Evolutionary conservation across 108 stramenopile species (phyloP).

Genomic region (Cyclotella choctawhatcheeana): DNA sequence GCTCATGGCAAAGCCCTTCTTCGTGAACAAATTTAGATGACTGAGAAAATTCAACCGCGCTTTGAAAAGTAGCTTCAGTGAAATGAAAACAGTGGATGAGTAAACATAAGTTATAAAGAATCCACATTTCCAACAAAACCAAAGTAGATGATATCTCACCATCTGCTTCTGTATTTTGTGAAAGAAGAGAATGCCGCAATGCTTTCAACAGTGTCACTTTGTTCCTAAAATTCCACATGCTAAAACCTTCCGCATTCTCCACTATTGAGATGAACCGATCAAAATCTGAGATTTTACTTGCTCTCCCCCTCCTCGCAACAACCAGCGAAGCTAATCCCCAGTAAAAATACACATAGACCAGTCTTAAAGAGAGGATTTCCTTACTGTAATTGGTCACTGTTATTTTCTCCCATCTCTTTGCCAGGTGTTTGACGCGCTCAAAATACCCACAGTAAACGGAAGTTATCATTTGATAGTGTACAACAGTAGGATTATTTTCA

Average conservation of each 20-base stretch:
- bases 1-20: slow-evolving; percentile 32
- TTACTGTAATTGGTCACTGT: neutral
- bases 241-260: neutral
- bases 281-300: neutral
- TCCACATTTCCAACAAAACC: neutral
- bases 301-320: neutral
- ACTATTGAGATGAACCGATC: neutral
- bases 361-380: neutral
- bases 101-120: too few relatives aligned
- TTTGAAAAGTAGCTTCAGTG: neutral
- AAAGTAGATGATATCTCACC: neutral
- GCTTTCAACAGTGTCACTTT: slow-evolving; percentile 1
- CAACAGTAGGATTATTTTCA: too few relatives aligned
- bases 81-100: too few relatives aligned
- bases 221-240: slow-evolving; percentile 14
- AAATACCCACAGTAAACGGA: slow-evolving; percentile 2
- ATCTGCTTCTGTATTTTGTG: slow-evolving; percentile 20
- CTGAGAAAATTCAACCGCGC: slow-evolving; percentile 17
- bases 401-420: slow-evolving; percentile 16
- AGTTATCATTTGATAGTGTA: slow-evolving; percentile 3
- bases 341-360: neutral
- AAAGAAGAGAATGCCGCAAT: neutral
- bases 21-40: slow-evolving; percentile 28
- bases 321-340: neutral
- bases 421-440: slow-evolving; percentile 10